phyloP scores from a whole-genome alignment of 345 rosid genomes.

The Erysimum cheiranthoides region DNA sequence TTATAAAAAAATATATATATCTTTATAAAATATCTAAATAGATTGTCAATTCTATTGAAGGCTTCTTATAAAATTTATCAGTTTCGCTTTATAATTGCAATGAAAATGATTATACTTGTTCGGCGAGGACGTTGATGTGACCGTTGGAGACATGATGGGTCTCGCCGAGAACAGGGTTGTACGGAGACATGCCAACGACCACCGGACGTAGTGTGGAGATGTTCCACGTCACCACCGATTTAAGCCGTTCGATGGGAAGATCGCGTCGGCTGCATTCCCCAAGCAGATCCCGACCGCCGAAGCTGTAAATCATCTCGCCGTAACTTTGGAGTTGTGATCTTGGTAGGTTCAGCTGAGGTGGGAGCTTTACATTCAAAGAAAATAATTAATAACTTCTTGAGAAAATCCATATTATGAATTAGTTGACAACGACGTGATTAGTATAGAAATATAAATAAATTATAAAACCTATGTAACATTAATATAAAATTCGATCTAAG shows the following conservation, averaged over 20 bases:
- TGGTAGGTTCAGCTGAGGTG: constrained; percentile 73
- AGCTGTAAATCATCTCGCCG: constrained; percentile 68
- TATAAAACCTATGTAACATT: neutral
- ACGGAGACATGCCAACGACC: constrained; percentile 72
- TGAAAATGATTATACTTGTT: constrained; percentile 60
- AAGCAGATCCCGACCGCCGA: constrained; percentile 56
- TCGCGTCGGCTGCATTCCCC: constrained; percentile 52
- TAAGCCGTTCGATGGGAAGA: constrained; percentile 61
- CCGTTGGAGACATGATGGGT: constrained; percentile 84
- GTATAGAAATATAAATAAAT: neutral
- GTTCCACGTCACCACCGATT: constrained; percentile 65
- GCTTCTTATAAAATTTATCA: too few relatives aligned
- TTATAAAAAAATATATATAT: too few relatives aligned
- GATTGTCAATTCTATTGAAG: too few relatives aligned
- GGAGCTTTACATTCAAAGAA: constrained; percentile 50
- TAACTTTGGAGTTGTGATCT: constrained; percentile 77
- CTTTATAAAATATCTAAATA: too few relatives aligned
- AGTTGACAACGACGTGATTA: neutral
- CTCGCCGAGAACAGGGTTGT: constrained; percentile 85
- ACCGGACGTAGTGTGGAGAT: constrained; percentile 67
- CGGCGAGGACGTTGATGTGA: constrained; percentile 67
- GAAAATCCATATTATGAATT: neutral
- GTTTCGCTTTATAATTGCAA: neutral
- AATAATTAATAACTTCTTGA: neutral
- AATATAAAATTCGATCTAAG: neutral